Evolutionary conservation across 2,329 filamentous ascomycete species (phyloP).

Genomic region (Pestalotiopsis sp.): DNA sequence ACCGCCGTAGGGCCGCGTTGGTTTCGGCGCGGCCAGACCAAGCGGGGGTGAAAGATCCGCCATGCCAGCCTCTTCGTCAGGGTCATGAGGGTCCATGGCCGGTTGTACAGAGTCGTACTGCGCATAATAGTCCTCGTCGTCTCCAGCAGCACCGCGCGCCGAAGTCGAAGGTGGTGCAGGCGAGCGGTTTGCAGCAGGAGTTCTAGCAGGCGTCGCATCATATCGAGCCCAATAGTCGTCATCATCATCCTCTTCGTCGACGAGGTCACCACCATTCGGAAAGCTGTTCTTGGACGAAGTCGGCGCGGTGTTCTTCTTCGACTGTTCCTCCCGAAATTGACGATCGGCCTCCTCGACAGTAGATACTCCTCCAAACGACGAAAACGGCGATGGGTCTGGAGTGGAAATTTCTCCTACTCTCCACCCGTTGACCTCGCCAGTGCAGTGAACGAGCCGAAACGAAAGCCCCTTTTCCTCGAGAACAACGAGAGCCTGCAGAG

Average conservation of each 20-base stretch:
- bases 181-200: conserved; percentile 63
- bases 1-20: conserved; percentile 20
- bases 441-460: conserved; percentile 71
- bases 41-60: conserved; percentile 38
- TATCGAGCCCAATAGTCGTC: conserved; percentile 82
- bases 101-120: conserved; percentile 79
- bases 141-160: conserved; percentile 34
- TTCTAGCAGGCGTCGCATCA: conserved; percentile 67
- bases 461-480: conserved; percentile 63
- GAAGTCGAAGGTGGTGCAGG: conserved; percentile 54
- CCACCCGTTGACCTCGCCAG: conserved; percentile 69
- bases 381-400: conserved; percentile 59
- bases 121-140: conserved; percentile 74
- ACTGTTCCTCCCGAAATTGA: conserved; percentile 42
- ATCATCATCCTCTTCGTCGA: conserved; percentile 62
- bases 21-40: conserved; percentile 27
- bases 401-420: conserved; percentile 69
- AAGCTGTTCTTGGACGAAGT: conserved; percentile 17
- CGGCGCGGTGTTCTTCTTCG: conserved; percentile 20
- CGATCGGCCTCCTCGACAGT: conserved; percentile 64
- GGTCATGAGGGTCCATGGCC: conserved; percentile 78
- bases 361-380: conserved; percentile 49
- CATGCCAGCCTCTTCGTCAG: conserved; percentile 63
- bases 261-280: conserved; percentile 7
- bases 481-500: conserved; percentile 67